Evolutionary conservation across 495 filamentous ascomycete species (phyloP), one percentile per base, ranked within the genome.

Genomic region (Penicillium diatomitis): DNA sequence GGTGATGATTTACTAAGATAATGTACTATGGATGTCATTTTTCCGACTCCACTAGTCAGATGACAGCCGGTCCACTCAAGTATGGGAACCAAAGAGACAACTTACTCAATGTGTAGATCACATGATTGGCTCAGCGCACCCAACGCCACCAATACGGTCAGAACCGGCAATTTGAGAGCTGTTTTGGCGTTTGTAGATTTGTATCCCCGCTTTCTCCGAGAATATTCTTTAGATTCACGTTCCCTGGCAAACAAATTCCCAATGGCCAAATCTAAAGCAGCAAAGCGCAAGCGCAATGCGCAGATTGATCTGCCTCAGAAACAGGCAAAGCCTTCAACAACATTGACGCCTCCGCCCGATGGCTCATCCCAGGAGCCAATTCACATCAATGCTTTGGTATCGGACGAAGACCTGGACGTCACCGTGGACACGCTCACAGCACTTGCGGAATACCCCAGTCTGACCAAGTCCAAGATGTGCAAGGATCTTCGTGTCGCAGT

Each of bases 401-500:
- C 61, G 6, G 65, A 65, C 44, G 64, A 69, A 47, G 66, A 69
- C 33, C 59, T 69, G 33, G 64, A 69, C 10, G 62, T 64, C 49
- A 65, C 66, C 12, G 60, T 68, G 12, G 66, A 69, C 33, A 67
- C 66, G 4, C 66, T 69, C 41, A 58, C 47, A 4, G 51, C 66
- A 3, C 66, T 69, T 44, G 51, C 66, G n/a, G 51, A 68, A 57
- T 63, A 65, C 31, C 66, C 66, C 41, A 53, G 41, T 42, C 38
- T 69, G 41, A 68, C 61, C 10, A 69, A 69, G 46, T 69, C 64
- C 4, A 69, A 69, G 47, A 62, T 59, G 47, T 69, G 66, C 58
- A 68, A 66, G 45, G 66, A 69, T 31, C 61, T 69, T 10, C 63
- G 66, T 33, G 59, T 57, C 9, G 66, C 66, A 8, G 64, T 69